Base-by-base conservation (phyloP, 2,329 filamentous ascomycete genomes). In the Phialophora macrospora region DNA sequence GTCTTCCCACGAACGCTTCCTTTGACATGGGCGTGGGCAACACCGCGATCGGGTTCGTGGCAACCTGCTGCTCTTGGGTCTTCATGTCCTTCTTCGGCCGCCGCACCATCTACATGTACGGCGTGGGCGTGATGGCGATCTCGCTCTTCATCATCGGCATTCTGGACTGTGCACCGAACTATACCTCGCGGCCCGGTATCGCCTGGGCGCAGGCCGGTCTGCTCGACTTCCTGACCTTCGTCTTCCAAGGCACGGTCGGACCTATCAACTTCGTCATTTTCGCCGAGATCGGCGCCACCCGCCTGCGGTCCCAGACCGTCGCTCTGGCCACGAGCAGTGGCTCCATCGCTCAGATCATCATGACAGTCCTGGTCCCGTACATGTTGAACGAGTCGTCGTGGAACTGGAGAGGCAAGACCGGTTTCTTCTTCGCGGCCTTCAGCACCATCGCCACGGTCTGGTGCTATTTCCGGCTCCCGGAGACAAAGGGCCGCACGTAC, bases 341-440 rank as follows among this genome's bases (percentile, higher is more conserved):
- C 73, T 83, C 87, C 65, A 74, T 84, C 4, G 72, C 75, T 11
- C 79, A 80, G 54, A 82, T 87, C 48, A 69, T 80, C 22, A 80
- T 79, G 65, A 84, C 79, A n/a, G 72, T 76, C 1, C 63, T 78
- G 11, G 70, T 73, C 7, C 73, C 74, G 2, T 74, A 74, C 48
- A 75, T 76, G 67, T 64, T 77, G 51, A 76, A 67, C 30, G 60
- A 62, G 1, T 72, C 71, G 4, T 65, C 61, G 26, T 67, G 68
- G 57, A 77, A 81, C 55, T 73, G 77, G 61, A 74, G 72, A 68
- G 73, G 78, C 17, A 76, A 75, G 60, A 68, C 68, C 0, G 73
- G 72, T 0, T 79, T 80, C 62, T 76, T 95, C 81, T 92, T 92
- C 89, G 88, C 87, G 14, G 90, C 88, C 1, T 82, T 80, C 4